Base-by-base conservation (phyloP, 2,329 filamentous ascomycete genomes). In the Apiospora sp. region DNA sequence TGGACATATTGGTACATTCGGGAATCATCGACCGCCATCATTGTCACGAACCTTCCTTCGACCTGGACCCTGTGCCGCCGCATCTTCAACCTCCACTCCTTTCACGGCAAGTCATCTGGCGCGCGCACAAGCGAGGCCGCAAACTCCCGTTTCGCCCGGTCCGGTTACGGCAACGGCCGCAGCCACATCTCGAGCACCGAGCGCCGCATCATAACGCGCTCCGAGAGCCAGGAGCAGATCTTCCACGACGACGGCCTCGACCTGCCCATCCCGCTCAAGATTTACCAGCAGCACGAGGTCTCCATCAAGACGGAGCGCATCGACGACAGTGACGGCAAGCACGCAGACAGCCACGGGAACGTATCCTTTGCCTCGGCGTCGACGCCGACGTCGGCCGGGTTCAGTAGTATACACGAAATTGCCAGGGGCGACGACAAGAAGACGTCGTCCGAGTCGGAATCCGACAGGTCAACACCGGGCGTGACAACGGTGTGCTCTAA, bases 1-100 rank as follows among this genome's bases (percentile, higher is more conserved):
- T 86, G 84, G 84, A 83, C 81, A 3, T 83, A 82, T 71, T 86
- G 84, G 84, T 86, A 86, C 75, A 83, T 85, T 69, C 83, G 84
- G 44, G 84, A 86, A 74, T 84, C 84, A 0, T 85, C 84, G 0
- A 85, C 84, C 4, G 83, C 84, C n/a, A 79, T 86, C 51, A 84
- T 86, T 75, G 81, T 83, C 16, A 79, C 84, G 64, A 86, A 86
- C 69, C 80, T 86, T 4, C 84, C 84, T 10, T 79, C 84, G 16
- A 83, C 82, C 0, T 86, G 84, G 84, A 83, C 83, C 0, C 76
- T 85, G 2, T 75, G 84, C n/a, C 84, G 83, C 41, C 79, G 80
- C 7, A 72, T 81, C 43, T 83, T 85, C 76, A 75, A 80, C 71
- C 76, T 83, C 43, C 77, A 76, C 43, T 81, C 83, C 3, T 82